phyloP scores from a whole-genome alignment of 805 yeast species.

The Scheffersomyces stipitis region DNA sequence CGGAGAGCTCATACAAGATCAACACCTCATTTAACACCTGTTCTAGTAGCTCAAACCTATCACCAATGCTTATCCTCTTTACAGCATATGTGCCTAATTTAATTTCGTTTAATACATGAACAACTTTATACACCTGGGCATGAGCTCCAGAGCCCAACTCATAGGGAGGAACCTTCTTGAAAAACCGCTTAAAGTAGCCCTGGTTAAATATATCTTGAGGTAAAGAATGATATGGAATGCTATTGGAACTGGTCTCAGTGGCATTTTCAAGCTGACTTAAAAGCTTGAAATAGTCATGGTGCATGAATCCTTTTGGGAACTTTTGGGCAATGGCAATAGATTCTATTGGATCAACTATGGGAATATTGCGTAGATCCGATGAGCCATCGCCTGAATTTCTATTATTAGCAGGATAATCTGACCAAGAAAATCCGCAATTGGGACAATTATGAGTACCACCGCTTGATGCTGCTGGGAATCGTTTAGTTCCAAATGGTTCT shows the following conservation, averaged over 20 bases:
- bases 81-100: conserved; percentile 80
- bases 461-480: neutral
- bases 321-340: neutral
- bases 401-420: conserved; percentile 7
- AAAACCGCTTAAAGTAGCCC: conserved; percentile 77
- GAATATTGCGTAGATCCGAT: neutral
- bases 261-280: conserved; percentile 25
- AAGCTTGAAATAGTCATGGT: conserved; percentile 36
- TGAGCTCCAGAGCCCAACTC: conserved; percentile 80
- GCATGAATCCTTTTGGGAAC: conserved; percentile 25
- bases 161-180: conserved; percentile 51
- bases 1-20: conserved; percentile 56
- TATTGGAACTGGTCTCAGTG: conserved; percentile 1
- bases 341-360: conserved; percentile 1
- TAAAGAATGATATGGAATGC: conserved; percentile 17
- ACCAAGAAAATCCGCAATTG: conserved; percentile 31
- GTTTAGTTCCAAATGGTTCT: neutral
- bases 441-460: conserved; percentile 19
- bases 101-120: conserved; percentile 70
- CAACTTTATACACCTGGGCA: conserved; percentile 82
- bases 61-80: conserved; percentile 82
- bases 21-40: conserved; percentile 77
- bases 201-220: conserved; percentile 68
- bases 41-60: conserved; percentile 64
- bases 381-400: neutral